phyloP scores from a whole-genome alignment of 1,284 basidiomycete genomes.

The Tylopilus sp. region DNA sequence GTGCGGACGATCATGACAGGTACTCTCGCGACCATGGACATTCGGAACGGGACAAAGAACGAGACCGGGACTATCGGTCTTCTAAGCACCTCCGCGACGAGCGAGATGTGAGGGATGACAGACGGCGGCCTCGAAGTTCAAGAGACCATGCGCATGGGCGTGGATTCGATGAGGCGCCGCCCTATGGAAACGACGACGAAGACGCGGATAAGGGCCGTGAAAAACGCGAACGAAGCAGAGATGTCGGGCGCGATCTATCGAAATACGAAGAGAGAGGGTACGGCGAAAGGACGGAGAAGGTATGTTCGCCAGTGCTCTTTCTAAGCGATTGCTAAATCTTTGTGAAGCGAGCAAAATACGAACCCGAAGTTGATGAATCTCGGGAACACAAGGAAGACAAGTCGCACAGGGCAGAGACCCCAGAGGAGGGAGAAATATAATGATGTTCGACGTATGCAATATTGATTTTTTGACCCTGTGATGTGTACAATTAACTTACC shows the following conservation, averaged over 20 bases:
- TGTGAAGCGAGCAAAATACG: slow-evolving; percentile 51
- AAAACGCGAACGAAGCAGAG: slow-evolving; percentile 52
- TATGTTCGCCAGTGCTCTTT: slow-evolving; percentile 29
- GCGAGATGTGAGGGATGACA: slow-evolving; percentile 47
- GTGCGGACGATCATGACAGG: slow-evolving; percentile 35
- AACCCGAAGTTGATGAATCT: slow-evolving; percentile 40
- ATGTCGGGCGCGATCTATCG: slow-evolving; percentile 36
- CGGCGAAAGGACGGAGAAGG: slow-evolving; percentile 63
- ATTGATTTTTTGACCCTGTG: background rate
- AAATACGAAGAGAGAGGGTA: slow-evolving; percentile 38
- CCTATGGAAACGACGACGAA: slow-evolving; percentile 38
- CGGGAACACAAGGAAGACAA: slow-evolving; percentile 40
- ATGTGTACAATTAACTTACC: slow-evolving; percentile 1
- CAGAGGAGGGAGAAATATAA: slow-evolving; percentile 78
- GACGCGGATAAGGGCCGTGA: slow-evolving; percentile 29
- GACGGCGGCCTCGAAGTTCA: slow-evolving; percentile 33
- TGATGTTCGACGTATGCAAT: slow-evolving; percentile 10
- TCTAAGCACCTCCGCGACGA: slow-evolving; percentile 44
- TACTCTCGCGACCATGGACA: slow-evolving; percentile 36
- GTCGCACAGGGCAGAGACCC: slow-evolving; percentile 52
- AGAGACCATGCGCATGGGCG: slow-evolving; percentile 32
- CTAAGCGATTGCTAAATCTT: slow-evolving; percentile 5
- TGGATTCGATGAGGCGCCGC: slow-evolving; percentile 39
- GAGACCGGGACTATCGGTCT: slow-evolving; percentile 42
- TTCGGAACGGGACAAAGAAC: slow-evolving; percentile 40